phyloP scores from a whole-genome alignment of 1,284 basidiomycete genomes.

The Ustilago crameri region DNA sequence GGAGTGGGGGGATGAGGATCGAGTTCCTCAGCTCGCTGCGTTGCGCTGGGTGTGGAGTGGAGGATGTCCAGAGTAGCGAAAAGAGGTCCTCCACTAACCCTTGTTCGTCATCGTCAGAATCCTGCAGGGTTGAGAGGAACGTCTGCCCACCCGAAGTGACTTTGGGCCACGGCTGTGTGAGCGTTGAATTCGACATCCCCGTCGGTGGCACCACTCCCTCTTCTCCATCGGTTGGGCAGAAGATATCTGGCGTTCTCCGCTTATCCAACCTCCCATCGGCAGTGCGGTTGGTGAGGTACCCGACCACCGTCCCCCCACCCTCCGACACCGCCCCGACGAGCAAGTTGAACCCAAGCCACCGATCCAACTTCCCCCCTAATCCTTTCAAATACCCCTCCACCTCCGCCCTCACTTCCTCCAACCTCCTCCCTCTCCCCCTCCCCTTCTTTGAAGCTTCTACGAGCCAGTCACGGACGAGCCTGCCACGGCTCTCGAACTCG shows the following conservation, averaged over 20 bases:
- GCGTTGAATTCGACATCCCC: constrained; percentile 42
- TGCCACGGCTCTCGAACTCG: constrained; percentile 44
- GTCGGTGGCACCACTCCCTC: not conserved
- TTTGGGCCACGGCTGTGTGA: constrained; percentile 40
- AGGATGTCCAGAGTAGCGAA: constrained; percentile 35
- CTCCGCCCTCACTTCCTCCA: constrained; percentile 5
- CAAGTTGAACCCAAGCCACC: constrained; percentile 58
- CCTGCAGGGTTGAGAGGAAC: constrained; percentile 8
- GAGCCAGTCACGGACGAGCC: constrained; percentile 47
- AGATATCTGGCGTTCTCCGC: constrained; percentile 13
- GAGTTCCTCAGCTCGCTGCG: constrained; percentile 32
- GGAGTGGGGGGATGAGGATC: constrained; percentile 40
- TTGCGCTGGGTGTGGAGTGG: constrained; percentile 12
- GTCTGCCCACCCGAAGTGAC: constrained; percentile 15
- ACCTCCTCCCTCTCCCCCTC: not conserved
- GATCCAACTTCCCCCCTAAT: constrained; percentile 10
- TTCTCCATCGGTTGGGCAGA: not conserved
- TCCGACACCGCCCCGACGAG: constrained; percentile 30
- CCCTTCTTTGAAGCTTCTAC: not conserved
- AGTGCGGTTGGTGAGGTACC: constrained; percentile 42
- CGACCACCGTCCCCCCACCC: constrained; percentile 4
- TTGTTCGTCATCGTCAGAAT: constrained; percentile 6
- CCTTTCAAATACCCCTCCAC: constrained; percentile 16
- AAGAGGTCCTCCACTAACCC: constrained; percentile 25
- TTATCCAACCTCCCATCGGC: constrained; percentile 4